Conservation (phyloP, 768 basidiomycete species). For the Lentinus tigrinus region DNA sequence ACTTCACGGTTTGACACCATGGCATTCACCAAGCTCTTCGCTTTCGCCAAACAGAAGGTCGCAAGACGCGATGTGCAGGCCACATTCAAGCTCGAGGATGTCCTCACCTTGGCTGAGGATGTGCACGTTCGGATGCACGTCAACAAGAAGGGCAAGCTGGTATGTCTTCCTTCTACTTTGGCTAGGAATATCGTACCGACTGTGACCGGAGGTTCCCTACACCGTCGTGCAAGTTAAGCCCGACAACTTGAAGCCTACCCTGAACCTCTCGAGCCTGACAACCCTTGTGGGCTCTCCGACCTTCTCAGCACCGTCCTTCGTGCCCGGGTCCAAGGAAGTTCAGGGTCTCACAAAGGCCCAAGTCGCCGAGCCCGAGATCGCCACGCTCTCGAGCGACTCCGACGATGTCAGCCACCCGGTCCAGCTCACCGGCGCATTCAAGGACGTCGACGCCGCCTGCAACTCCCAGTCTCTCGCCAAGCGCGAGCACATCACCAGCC, state of each 20-base stretch:
- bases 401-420: slow-evolving; percentile 26
- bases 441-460: slow-evolving; percentile 76
- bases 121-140: slow-evolving; percentile 8
- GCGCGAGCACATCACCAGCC: slow-evolving; percentile 48
- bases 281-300: slow-evolving; percentile 10
- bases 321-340: neutral
- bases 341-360: too few species aligned
- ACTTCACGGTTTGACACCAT: neutral
- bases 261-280: neutral
- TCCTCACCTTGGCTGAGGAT: neutral
- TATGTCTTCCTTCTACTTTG: neutral
- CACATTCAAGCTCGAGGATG: neutral
- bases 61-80: neutral
- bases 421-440: slow-evolving; percentile 67
- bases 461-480: slow-evolving; percentile 76
- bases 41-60: neutral
- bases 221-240: slow-evolving; percentile 4
- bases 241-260: neutral
- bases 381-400: neutral
- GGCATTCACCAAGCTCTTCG: neutral
- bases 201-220: neutral
- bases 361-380: neutral
- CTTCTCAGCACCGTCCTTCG: neutral
- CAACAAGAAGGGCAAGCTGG: slow-evolving; percentile 6
- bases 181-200: neutral